phyloP scores from a whole-genome alignment of 1,284 basidiomycete species.

The Microbotryum scabiosae region DNA sequence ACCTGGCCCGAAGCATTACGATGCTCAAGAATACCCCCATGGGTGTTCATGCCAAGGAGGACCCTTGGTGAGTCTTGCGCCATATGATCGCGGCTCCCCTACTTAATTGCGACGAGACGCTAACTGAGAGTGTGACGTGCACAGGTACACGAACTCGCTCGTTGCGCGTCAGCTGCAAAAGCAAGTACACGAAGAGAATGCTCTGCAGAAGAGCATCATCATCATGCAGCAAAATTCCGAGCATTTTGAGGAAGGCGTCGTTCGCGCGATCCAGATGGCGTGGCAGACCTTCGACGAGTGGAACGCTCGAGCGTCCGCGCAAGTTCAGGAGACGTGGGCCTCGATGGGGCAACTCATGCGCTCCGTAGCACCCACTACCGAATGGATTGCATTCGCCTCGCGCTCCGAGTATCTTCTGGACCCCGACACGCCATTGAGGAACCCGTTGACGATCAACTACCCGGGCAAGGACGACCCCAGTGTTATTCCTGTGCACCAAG shows the following conservation, averaged over 20 bases:
- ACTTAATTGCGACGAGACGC: background rate
- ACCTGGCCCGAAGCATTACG: constrained; percentile 78
- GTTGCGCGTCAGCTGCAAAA: constrained; percentile 83
- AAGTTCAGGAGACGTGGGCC: constrained; percentile 74
- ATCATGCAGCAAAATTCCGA: constrained; percentile 97
- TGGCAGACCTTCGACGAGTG: constrained; percentile 98
- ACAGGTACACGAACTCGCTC: constrained; percentile 61
- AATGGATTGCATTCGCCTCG: constrained; percentile 95
- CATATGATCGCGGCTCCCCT: background rate
- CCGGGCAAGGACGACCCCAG: constrained; percentile 89
- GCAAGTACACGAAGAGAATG: constrained; percentile 89
- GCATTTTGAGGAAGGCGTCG: constrained; percentile 94
- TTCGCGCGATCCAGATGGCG: constrained; percentile 87
- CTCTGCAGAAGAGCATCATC: constrained; percentile 95
- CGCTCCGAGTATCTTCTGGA: constrained; percentile 92
- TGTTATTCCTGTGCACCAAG: constrained; percentile 79
- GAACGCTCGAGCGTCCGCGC: constrained; percentile 72
- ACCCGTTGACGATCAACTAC: constrained; percentile 61
- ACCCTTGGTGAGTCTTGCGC: constrained; percentile 49
- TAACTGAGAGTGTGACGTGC: background rate
- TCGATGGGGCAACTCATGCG: constrained; percentile 70
- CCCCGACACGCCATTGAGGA: constrained; percentile 80
- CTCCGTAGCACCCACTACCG: constrained; percentile 77
- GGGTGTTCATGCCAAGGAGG: constrained; percentile 67
- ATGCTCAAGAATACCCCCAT: constrained; percentile 94